A percentile compares a stretch with the other conserved stretches of the same genome.
Conservation (phyloP, 106 monocot species). For the Iris macrosiphon region DNA sequence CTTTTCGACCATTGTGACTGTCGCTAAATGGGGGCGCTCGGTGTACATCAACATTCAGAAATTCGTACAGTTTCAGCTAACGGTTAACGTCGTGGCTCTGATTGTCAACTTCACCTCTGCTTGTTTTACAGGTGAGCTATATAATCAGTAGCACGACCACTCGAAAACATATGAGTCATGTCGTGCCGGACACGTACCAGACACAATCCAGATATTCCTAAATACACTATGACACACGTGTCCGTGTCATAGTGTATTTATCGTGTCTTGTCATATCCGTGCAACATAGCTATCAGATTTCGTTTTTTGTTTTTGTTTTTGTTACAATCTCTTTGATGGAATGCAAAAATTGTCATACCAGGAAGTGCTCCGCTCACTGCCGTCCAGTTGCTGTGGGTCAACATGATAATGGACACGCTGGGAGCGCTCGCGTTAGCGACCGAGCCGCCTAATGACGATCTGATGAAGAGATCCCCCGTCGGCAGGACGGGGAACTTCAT, state of each 20-base stretch:
- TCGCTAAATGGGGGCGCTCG: conserved; percentile 95
- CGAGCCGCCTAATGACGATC: conserved; percentile 74
- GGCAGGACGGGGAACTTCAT: conserved; percentile 88
- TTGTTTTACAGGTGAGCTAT: conserved; percentile 65
- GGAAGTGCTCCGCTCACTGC: conserved; percentile 92
- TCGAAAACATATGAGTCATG: too few relatives aligned
- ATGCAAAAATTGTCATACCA: conserved; percentile 15
- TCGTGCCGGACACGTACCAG: too few relatives aligned
- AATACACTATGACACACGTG: too few relatives aligned
- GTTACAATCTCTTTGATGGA: too few relatives aligned
- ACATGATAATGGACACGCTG: conserved; percentile 98
- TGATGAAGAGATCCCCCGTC: conserved; percentile 84
- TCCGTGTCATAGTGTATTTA: too few relatives aligned
- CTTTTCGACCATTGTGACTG: conserved; percentile 94
- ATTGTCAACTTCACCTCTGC: conserved; percentile 92
- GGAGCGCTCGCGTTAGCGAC: conserved; percentile 96
- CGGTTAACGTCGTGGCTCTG: conserved; percentile 89
- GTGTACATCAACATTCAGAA: conserved; percentile 98
- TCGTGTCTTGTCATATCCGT: too few relatives aligned
- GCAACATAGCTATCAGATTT: too few relatives aligned
- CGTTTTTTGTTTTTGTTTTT: too few relatives aligned
- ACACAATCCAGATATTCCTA: too few relatives aligned
- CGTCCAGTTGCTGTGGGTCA: conserved; percentile 94
- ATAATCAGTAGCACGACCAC: too few relatives aligned
- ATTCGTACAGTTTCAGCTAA: conserved; percentile 96